Conservation (phyloP, 495 filamentous ascomycete species). For the Aspergillus sparsus region DNA sequence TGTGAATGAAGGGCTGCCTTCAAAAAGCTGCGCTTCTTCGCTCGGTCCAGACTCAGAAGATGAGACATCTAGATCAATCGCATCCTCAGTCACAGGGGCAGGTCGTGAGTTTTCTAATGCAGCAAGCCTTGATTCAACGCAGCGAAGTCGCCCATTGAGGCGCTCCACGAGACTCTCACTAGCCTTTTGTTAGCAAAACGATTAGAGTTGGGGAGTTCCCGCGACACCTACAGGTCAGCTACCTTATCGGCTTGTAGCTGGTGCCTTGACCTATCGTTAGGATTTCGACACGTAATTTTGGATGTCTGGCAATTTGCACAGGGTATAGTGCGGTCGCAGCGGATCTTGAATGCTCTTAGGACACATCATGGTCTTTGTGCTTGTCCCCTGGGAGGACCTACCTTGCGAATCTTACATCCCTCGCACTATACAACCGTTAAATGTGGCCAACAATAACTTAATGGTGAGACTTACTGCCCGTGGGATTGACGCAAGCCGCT, state of each 20-base stretch:
- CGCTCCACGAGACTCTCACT: constrained; percentile 8
- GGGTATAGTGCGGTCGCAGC: constrained; percentile 15
- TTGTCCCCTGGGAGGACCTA: not conserved
- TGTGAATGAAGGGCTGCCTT: constrained; percentile 11
- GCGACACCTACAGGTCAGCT: constrained; percentile 10
- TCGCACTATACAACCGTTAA: constrained; percentile 8
- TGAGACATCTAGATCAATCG: not conserved
- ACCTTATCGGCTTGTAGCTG: constrained; percentile 8
- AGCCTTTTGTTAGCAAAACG: not conserved
- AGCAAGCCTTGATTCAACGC: constrained; percentile 5
- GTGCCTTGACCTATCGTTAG: constrained; percentile 8
- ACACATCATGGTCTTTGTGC: not conserved
- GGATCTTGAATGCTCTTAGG: constrained; percentile 7
- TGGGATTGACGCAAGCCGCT: not conserved
- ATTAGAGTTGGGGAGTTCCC: not conserved
- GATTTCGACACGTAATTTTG: constrained; percentile 12
- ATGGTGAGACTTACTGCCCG: constrained; percentile 4
- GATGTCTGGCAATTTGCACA: constrained; percentile 11
- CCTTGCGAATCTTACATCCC: constrained; percentile 16
- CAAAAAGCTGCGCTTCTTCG: not conserved
- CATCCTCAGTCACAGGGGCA: not conserved
- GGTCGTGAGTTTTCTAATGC: not conserved
- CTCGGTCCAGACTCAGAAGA: not conserved
- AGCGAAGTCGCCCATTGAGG: constrained; percentile 2
- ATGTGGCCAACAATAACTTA: not conserved